Evolutionary conservation across 2,329 filamentous ascomycete species (phyloP).

Genomic region (Beauveria medogensis): DNA sequence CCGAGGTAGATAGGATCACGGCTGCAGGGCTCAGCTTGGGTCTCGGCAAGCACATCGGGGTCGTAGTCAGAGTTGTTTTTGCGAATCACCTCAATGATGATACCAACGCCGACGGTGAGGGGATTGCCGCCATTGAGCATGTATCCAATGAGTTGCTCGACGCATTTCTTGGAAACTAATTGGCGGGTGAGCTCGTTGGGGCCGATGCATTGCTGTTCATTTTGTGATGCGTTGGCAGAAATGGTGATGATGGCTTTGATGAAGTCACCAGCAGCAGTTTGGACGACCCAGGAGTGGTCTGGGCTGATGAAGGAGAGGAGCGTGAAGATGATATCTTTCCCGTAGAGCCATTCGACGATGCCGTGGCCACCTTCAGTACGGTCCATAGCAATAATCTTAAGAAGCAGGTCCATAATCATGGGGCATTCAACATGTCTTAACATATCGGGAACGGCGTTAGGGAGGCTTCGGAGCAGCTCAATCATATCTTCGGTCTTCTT

Average conservation of each 20-base stretch:
- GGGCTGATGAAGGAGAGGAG: conserved; percentile 81
- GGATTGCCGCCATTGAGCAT: conserved; percentile 94
- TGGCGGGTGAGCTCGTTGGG: conserved; percentile 95
- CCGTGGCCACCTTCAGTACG: conserved; percentile 85
- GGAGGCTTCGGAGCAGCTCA: conserved; percentile 74
- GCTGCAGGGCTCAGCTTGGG: conserved; percentile 70
- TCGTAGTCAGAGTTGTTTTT: conserved; percentile 99
- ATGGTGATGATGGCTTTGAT: conserved; percentile 98
- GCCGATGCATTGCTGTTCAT: conserved; percentile 97
- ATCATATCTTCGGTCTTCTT: conserved; percentile 98
- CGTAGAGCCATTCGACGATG: conserved; percentile 95
- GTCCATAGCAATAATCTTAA: conserved; percentile 96
- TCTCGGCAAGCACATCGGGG: conserved; percentile 76
- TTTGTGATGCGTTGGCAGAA: conserved; percentile 94
- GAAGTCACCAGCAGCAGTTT: conserved; percentile 95
- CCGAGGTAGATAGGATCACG: conserved; percentile 94
- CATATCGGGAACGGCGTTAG: conserved; percentile 75
- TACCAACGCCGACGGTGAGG: conserved; percentile 90
- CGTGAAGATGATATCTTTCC: conserved; percentile 77
- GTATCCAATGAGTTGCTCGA: conserved; percentile 75
- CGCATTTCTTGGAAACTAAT: conserved; percentile 77
- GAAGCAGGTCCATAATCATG: conserved; percentile 93
- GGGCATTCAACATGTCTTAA: conserved; percentile 92
- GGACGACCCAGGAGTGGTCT: conserved; percentile 78
- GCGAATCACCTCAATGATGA: conserved; percentile 95